A percentile compares a stretch with the other conserved stretches of the same genome.
phyloP scores from a whole-genome alignment of 108 stramenopile genomes.

The Conticribra weissflogii region DNA sequence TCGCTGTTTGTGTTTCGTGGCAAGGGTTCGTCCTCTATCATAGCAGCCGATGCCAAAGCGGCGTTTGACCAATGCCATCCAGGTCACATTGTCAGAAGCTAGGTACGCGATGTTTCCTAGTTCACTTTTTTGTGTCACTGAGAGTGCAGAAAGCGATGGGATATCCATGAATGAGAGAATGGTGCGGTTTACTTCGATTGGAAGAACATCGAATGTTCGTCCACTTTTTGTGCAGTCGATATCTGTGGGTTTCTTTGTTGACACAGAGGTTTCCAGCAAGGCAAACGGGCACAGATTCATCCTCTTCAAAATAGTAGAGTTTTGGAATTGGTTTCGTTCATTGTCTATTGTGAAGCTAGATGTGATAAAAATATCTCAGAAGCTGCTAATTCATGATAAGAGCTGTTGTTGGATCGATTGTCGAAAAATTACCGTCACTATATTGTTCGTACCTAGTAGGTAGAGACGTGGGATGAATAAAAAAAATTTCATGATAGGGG shows the following conservation, averaged over 20 bases:
- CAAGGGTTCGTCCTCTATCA: background rate
- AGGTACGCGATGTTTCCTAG: conserved; percentile 16
- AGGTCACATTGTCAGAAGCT: conserved; percentile 39
- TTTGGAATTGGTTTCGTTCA: too few species aligned
- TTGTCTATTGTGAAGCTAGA: too few species aligned
- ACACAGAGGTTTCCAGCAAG: background rate
- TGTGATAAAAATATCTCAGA: too few species aligned
- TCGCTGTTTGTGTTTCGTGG: background rate
- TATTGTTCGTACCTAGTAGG: too few species aligned
- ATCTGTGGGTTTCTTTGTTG: background rate
- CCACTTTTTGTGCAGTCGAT: background rate
- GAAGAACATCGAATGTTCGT: conserved; percentile 26
- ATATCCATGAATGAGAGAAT: conserved; percentile 37
- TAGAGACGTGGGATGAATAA: too few species aligned
- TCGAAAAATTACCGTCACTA: too few species aligned
- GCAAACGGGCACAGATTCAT: background rate
- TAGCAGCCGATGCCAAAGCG: conserved; percentile 48
- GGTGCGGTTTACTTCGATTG: conserved; percentile 33
- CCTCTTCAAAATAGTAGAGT: too few species aligned
- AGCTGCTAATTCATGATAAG: too few species aligned
- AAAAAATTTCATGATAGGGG: too few species aligned
- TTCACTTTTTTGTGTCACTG: conserved; percentile 7
- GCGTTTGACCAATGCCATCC: conserved; percentile 30
- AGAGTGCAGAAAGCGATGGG: conserved; percentile 27
- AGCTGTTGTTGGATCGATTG: too few species aligned